A percentile compares a stretch with the other conserved stretches of the same genome.
Conservation (phyloP, 1,284 basidiomycete species). For the Irpex rosettiformis region DNA sequence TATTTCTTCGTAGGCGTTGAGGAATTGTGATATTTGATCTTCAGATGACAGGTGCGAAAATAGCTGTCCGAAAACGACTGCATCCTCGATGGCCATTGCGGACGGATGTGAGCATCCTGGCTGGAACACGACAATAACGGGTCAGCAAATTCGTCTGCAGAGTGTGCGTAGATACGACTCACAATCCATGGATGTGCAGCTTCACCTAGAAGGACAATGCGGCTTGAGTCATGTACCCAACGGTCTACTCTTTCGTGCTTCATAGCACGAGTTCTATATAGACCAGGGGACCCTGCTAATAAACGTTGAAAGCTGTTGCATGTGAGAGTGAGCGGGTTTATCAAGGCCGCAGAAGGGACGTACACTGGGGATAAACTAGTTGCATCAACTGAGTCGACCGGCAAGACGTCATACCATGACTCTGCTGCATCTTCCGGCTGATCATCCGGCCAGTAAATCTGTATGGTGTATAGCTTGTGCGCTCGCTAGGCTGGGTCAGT, state of each 20-base stretch:
- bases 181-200: conserved; percentile 12
- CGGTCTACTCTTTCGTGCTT: conserved; percentile 2
- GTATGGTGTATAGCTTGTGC: conserved; percentile 12
- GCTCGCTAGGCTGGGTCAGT: conserved; percentile 6
- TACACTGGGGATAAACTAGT: not conserved
- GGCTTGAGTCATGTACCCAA: conserved; percentile 7
- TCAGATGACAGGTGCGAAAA: conserved; percentile 19
- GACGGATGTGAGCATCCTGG: conserved; percentile 21
- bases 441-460: conserved; percentile 13
- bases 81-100: conserved; percentile 27
- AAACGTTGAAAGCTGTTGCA: conserved; percentile 1
- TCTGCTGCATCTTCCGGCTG: conserved; percentile 11
- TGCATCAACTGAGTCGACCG: not conserved
- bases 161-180: no score
- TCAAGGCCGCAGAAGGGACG: not conserved
- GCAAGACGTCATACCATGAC: conserved; percentile 15
- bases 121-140: no score
- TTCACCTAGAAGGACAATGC: conserved; percentile 12
- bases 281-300: not conserved
- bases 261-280: conserved; percentile 1
- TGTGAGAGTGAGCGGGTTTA: not conserved
- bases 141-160: no score
- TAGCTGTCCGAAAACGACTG: conserved; percentile 25
- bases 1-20: conserved; percentile 24
- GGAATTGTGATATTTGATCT: conserved; percentile 19